phyloP scores from a whole-genome alignment of 495 filamentous ascomycete genomes.

The Neurospora tetrasperma region DNA sequence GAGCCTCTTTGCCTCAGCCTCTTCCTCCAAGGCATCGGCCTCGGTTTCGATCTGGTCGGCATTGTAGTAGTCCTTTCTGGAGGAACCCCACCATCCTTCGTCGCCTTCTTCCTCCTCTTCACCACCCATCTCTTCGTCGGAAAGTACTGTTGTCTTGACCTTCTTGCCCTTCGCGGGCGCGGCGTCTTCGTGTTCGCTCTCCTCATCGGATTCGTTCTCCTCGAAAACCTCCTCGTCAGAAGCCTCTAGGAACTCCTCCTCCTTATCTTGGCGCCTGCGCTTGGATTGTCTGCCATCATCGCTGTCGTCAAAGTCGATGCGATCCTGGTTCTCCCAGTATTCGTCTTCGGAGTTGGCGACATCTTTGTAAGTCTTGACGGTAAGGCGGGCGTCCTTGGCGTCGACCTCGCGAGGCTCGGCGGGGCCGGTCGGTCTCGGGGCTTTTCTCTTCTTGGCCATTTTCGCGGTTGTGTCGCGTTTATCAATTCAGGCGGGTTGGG shows the following conservation, averaged over 20 bases:
- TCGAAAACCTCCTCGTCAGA: slow-evolving; percentile 77
- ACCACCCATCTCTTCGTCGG: slow-evolving; percentile 31
- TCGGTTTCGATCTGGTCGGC: slow-evolving; percentile 85
- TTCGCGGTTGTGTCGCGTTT: slow-evolving; percentile 6
- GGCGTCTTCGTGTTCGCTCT: slow-evolving; percentile 18
- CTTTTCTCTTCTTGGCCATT: slow-evolving; percentile 82
- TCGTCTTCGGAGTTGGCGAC: slow-evolving; percentile 90
- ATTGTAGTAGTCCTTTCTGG: slow-evolving; percentile 85
- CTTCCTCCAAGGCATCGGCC: slow-evolving; percentile 84
- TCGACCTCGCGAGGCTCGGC: slow-evolving; percentile 39
- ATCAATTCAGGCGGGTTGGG: background rate
- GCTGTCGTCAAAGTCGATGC: slow-evolving; percentile 71
- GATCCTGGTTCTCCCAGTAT: slow-evolving; percentile 73
- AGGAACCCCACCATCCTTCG: slow-evolving; percentile 75
- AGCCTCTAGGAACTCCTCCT: slow-evolving; percentile 48
- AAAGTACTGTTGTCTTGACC: slow-evolving; percentile 19
- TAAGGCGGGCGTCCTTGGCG: slow-evolving; percentile 43
- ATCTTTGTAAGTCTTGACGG: slow-evolving; percentile 64
- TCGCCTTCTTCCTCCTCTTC: slow-evolving; percentile 59
- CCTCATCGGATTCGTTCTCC: slow-evolving; percentile 45
- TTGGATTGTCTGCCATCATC: slow-evolving; percentile 72
- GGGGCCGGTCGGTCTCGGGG: slow-evolving; percentile 35
- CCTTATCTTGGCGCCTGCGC: slow-evolving; percentile 54
- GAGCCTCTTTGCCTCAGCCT: slow-evolving; percentile 73
- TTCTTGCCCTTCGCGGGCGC: slow-evolving; percentile 12